phyloP scores from a whole-genome alignment of 192 early-diverging fungal species.

The Rhizophagus clarus region DNA sequence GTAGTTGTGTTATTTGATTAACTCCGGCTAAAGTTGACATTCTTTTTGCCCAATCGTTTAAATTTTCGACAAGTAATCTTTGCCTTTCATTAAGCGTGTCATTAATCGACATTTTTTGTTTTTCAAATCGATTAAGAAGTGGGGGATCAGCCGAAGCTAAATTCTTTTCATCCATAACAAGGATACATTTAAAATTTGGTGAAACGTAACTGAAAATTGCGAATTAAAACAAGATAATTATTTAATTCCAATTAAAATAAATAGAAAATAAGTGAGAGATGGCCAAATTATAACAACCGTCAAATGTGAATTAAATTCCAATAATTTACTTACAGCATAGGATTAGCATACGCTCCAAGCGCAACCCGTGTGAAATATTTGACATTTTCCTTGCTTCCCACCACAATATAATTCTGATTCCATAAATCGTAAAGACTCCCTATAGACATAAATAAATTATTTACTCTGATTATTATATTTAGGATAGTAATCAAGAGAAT shows the following conservation, averaged over 20 bases:
- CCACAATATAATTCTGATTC: slow-evolving; percentile 33
- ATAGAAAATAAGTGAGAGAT: no score
- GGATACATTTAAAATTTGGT: slow-evolving; percentile 27
- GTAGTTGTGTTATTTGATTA: neutral
- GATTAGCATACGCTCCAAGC: slow-evolving; percentile 27
- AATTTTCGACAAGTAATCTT: neutral
- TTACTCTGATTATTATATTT: neutral
- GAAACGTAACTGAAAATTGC: neutral
- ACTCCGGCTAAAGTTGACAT: slow-evolving; percentile 8
- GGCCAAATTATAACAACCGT: no score
- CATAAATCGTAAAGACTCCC: slow-evolving; percentile 32
- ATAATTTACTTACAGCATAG: slow-evolving; percentile 27
- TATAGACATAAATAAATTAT: neutral
- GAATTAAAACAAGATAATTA: neutral
- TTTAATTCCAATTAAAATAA: neutral
- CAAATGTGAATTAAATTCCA: no score
- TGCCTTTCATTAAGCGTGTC: slow-evolving; percentile 8
- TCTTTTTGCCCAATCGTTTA: slow-evolving; percentile 15
- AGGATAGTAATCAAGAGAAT: neutral
- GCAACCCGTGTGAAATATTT: slow-evolving; percentile 26
- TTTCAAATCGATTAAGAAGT: slow-evolving; percentile 24
- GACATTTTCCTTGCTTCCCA: neutral
- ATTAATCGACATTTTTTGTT: slow-evolving; percentile 25
- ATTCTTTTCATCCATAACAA: slow-evolving; percentile 28
- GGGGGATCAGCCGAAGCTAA: slow-evolving; percentile 11